Base-by-base conservation (phyloP, 805 yeast species). In the Zygoascus biomembranicola region DNA sequence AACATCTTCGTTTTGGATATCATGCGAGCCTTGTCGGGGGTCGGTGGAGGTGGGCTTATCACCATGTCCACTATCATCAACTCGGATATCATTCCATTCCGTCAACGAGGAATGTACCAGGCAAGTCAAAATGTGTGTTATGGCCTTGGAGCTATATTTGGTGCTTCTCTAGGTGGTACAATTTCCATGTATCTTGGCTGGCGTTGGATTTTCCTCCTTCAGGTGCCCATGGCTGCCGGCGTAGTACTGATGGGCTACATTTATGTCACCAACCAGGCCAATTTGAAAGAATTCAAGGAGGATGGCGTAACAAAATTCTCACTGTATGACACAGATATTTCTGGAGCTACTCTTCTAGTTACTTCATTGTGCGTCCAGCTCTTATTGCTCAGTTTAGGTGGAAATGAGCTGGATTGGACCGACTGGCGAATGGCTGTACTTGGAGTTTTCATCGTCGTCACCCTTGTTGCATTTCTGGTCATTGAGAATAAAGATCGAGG, bases 101-200 rank as follows among this genome's bases (percentile, higher is more conserved):
- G 48, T n/a, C 20, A 44, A 23, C 48, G 59, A 19, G 55, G 59
- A 35, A 63, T 82, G 35, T 84, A 77, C 63, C 90, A 85, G 63
- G 90, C 90, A 0, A 65, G 80, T 48, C 79, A 79, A 31, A 85
- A 84, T 62, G 70, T 84, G 18, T 80, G 78, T 43, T 84, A 75
- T 60, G 86, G 85, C 8, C 61, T 80, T 19, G 92, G 92, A 1
- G 73, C 80, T 2, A 80, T 80, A 1, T 66, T 73, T 49, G 87
- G 87, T 16, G 84, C 84, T 0, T 64, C 78, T 2, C 62, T 80
- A 43, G 86, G 85, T 31, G 84, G 84, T 0, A 49, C 73, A 5
- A 68, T 79, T 44, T 73, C 78, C 39, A 61, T 65, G 9, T 64
- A 56, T 44, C 20, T 52, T 6, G 56, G 56, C 18, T 55, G 58